Conservation (phyloP, 2,329 filamentous ascomycete genomes). For the Cordyceps cicadae region DNA sequence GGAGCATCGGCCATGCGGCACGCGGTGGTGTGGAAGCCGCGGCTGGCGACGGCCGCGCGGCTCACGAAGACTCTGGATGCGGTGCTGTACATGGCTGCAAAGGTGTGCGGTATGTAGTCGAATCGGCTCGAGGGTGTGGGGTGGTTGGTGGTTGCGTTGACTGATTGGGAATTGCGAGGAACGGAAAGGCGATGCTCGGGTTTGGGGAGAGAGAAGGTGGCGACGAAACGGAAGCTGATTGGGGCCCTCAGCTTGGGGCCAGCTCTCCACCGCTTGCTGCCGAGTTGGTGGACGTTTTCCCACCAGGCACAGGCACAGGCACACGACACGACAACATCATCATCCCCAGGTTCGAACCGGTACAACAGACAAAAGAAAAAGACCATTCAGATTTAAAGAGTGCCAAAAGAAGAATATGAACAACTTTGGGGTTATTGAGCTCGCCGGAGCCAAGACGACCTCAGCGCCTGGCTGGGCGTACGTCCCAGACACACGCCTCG, state of each 20-base stretch:
- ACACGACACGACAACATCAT: no score
- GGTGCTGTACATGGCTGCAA: conserved; percentile 15
- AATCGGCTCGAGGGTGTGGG: not conserved
- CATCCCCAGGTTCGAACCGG: not conserved
- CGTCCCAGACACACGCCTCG: conserved; percentile 64
- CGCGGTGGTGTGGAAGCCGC: conserved; percentile 44
- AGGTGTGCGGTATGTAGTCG: not conserved
- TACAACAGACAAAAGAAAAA: not conserved
- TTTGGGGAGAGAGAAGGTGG: not conserved
- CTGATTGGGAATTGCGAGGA: not conserved
- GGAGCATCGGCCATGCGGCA: conserved; percentile 36
- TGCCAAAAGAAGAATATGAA: conserved; percentile 36
- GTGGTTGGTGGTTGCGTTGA: not conserved
- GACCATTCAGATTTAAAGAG: not conserved
- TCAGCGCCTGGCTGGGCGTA: conserved; percentile 86
- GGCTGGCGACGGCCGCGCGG: conserved; percentile 29
- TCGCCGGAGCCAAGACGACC: conserved; percentile 61
- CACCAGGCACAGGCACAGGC: not conserved
- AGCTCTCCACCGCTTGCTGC: conserved; percentile 1
- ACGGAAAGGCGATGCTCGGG: not conserved
- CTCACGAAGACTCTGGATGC: conserved; percentile 37
- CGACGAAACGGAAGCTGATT: conserved; percentile 13
- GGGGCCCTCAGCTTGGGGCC: conserved; percentile 3
- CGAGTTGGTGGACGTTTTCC: not conserved
- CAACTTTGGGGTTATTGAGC: conserved; percentile 72